Conservation (phyloP, 805 yeast genomes). For the Cyberlindnera suaveolens region DNA sequence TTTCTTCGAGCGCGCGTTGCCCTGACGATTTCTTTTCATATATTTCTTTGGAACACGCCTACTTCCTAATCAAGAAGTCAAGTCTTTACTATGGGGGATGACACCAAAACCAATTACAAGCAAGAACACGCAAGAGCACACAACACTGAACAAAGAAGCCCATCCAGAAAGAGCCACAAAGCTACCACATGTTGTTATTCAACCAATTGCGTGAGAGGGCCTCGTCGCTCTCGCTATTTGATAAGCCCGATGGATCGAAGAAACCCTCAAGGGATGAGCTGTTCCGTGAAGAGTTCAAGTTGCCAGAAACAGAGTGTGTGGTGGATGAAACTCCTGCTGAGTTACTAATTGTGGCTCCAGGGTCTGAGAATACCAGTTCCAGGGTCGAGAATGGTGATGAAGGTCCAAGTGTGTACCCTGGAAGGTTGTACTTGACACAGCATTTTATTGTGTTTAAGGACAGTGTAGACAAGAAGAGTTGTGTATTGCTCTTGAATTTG, state of each 20-base stretch:
- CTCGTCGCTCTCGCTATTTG: slow-evolving; percentile 36
- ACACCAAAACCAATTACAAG: background rate
- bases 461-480: slow-evolving; percentile 58
- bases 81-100: background rate
- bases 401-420: slow-evolving; percentile 37
- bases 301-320: slow-evolving; percentile 68
- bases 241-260: slow-evolving; percentile 23
- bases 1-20: too few relatives aligned
- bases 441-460: slow-evolving; percentile 74
- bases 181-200: slow-evolving; percentile 37
- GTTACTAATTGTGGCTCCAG: slow-evolving; percentile 30
- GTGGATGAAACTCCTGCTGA: slow-evolving; percentile 67
- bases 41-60: too few relatives aligned
- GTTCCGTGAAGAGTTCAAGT: slow-evolving; percentile 57
- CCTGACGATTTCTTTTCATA: too few relatives aligned
- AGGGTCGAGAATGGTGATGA: background rate
- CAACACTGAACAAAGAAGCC: too few relatives aligned
- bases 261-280: slow-evolving; percentile 48
- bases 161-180: background rate
- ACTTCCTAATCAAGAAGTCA: slow-evolving; percentile 12
- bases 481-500: slow-evolving; percentile 65
- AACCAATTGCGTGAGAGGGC: slow-evolving; percentile 41
- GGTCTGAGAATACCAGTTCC: background rate
- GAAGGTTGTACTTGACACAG: slow-evolving; percentile 66
- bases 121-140: too few relatives aligned